Conservation (phyloP, 2,329 filamentous ascomycete genomes). For the Cercospora brassicicola region DNA sequence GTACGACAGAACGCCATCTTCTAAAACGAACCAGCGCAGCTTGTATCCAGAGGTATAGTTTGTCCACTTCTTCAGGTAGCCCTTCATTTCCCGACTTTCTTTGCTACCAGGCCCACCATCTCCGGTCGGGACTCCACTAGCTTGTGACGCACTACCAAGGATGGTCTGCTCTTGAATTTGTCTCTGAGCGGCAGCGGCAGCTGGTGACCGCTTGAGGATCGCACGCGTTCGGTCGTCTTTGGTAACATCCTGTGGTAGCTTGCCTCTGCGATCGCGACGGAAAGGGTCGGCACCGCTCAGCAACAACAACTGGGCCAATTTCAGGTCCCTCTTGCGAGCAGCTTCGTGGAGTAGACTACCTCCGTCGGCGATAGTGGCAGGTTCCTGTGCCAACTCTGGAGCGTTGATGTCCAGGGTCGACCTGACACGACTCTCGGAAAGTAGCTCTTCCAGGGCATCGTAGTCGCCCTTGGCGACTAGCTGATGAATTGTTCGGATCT, state of each 20-base stretch:
- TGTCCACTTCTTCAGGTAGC: constrained; percentile 98
- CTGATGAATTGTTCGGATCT: constrained; percentile 79
- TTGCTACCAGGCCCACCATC: constrained; percentile 67
- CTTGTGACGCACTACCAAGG: constrained; percentile 66
- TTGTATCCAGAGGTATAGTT: constrained; percentile 98
- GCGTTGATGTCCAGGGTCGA: constrained; percentile 90
- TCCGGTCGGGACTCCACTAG: constrained; percentile 35
- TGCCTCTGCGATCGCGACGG: constrained; percentile 89
- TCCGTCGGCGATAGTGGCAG: constrained; percentile 73
- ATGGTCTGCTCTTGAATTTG: constrained; percentile 98
- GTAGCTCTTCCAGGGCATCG: constrained; percentile 70
- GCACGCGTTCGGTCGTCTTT: constrained; percentile 87
- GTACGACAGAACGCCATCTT: constrained; percentile 96
- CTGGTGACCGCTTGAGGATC: constrained; percentile 90
- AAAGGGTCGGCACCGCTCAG: constrained; percentile 96
- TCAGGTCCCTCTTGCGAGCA: constrained; percentile 79
- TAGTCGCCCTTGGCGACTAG: constrained; percentile 74
- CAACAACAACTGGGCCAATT: constrained; percentile 83
- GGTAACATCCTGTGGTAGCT: constrained; percentile 91
- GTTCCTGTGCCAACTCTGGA: constrained; percentile 81
- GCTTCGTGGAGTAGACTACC: constrained; percentile 93
- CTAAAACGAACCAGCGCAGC: constrained; percentile 93
- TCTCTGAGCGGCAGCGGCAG: constrained; percentile 87
- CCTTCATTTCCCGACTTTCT: constrained; percentile 95
- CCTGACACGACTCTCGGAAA: constrained; percentile 83